These are phyloP conservation scores for Halenospora varia DNA, from an alignment of 495 filamentous ascomycete species.

Conservation along the genomic window DNA sequence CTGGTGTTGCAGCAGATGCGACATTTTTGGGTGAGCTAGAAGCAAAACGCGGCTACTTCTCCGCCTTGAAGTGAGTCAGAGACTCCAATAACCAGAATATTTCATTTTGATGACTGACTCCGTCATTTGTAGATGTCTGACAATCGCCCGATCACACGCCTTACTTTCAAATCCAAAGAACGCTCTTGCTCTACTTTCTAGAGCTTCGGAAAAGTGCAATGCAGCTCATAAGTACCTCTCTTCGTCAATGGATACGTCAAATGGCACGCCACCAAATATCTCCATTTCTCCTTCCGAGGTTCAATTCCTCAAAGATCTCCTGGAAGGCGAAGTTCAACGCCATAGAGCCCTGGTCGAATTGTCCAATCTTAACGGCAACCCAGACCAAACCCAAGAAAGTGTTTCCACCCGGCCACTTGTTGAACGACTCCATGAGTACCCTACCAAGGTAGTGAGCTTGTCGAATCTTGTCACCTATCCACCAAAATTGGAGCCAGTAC, in stretches of 20 bases:
- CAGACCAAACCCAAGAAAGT: conserved; percentile 11
- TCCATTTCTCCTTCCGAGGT: conserved; percentile 54
- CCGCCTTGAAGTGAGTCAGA: conserved; percentile 68
- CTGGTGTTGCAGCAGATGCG: conserved; percentile 86
- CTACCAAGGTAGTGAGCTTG: conserved; percentile 59
- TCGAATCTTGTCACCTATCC: conserved; percentile 82
- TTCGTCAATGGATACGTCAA: conserved; percentile 15
- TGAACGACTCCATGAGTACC: conserved; percentile 71
- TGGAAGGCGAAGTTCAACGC: conserved; percentile 66
- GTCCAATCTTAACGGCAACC: conserved; percentile 48
- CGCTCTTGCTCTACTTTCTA: conserved; percentile 79
- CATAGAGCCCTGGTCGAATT: conserved; percentile 82
- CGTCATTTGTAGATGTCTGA: conserved; percentile 61
- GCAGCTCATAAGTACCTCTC: conserved; percentile 36
- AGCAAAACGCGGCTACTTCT: conserved; percentile 77
- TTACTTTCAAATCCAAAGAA: conserved; percentile 69
- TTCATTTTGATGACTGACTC: not conserved
- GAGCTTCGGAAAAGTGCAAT: conserved; percentile 42
- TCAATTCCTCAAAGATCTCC: conserved; percentile 50
- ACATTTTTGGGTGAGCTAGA: conserved; percentile 71
- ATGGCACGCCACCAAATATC: conserved; percentile 47
- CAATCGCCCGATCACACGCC: conserved; percentile 80
- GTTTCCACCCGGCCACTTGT: conserved; percentile 47
- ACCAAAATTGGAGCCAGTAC: conserved; percentile 74
- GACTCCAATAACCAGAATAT: not conserved